Evolutionary conservation across 179 eudicot species (phyloP).

Genomic region (Heliamphora pulchella): DNA sequence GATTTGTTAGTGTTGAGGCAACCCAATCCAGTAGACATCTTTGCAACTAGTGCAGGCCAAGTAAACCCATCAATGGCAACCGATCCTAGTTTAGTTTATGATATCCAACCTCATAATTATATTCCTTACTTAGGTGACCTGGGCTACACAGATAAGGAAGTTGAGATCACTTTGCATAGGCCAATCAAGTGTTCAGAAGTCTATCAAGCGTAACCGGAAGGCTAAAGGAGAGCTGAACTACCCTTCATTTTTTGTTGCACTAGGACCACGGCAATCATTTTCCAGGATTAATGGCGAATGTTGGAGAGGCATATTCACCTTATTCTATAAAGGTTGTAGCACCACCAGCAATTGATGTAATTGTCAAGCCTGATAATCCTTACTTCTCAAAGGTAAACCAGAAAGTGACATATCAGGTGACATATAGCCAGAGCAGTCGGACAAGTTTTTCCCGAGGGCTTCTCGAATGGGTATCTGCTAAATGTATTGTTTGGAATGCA

Average conservation of each 20-base stretch:
- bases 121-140: slow-evolving; percentile 59
- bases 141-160: slow-evolving; percentile 41
- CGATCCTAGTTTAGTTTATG: slow-evolving; percentile 69
- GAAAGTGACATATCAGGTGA: slow-evolving; percentile 23
- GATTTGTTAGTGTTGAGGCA: too few species aligned
- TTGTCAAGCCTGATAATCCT: slow-evolving; percentile 43
- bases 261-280: slow-evolving; percentile 31
- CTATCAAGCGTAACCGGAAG: slow-evolving; percentile 25
- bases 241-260: slow-evolving; percentile 49
- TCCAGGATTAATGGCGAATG: slow-evolving; percentile 58
- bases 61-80: slow-evolving; percentile 52
- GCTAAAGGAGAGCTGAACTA: slow-evolving; percentile 46
- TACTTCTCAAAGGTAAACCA: slow-evolving; percentile 25
- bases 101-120: slow-evolving; percentile 54
- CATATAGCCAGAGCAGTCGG: slow-evolving; percentile 6
- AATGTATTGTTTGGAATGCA: slow-evolving; percentile 26
- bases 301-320: slow-evolving; percentile 48
- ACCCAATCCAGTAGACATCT: slow-evolving; percentile 29
- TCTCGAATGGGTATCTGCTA: slow-evolving; percentile 22
- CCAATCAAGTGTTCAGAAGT: slow-evolving; percentile 35
- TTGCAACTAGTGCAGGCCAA: slow-evolving; percentile 74
- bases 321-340: slow-evolving; percentile 42
- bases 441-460: slow-evolving; percentile 20
- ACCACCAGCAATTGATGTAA: slow-evolving; percentile 39
- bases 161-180: slow-evolving; percentile 33